Evolutionary conservation across 768 basidiomycete genomes (phyloP).

Genomic region (Boletus subcaerulescens): DNA sequence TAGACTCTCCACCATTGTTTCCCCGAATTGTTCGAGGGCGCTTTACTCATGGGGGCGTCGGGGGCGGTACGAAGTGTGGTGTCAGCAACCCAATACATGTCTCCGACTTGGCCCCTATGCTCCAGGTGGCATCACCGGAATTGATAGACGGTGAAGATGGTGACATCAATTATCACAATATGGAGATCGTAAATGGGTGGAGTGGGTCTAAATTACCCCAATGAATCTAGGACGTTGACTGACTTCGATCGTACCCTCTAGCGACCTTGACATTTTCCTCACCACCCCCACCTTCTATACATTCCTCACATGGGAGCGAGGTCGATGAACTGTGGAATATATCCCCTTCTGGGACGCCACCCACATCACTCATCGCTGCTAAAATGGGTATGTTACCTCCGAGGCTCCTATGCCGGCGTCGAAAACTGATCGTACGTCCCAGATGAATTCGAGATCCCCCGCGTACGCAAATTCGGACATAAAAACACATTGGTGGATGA

Average conservation of each 20-base stretch:
- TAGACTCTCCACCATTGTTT: slow-evolving; percentile 46
- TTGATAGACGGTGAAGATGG: slow-evolving; percentile 39
- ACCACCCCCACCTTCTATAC: slow-evolving; percentile 34
- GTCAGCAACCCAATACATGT: slow-evolving; percentile 14
- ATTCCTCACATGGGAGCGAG: slow-evolving; percentile 41
- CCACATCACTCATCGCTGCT: slow-evolving; percentile 38
- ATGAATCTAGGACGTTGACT: background rate
- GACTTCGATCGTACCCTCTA: slow-evolving; percentile 9
- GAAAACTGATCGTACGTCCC: slow-evolving; percentile 2
- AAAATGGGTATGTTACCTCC: slow-evolving; percentile 45
- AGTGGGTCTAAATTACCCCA: slow-evolving; percentile 38
- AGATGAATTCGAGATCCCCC: slow-evolving; percentile 57
- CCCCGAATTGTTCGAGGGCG: slow-evolving; percentile 26
- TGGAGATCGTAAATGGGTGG: slow-evolving; percentile 65
- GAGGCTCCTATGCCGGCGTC: background rate
- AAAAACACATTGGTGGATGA: slow-evolving; percentile 12
- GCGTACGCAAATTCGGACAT: slow-evolving; percentile 45
- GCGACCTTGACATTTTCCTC: slow-evolving; percentile 41
- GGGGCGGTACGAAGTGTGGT: background rate
- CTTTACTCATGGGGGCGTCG: background rate
- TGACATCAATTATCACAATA: slow-evolving; percentile 46
- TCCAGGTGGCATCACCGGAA: slow-evolving; percentile 21
- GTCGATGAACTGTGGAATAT: slow-evolving; percentile 51
- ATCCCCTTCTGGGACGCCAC: slow-evolving; percentile 46
- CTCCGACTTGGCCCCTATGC: slow-evolving; percentile 28